Conservation (phyloP, 202 grass and related monocot genomes). For the Panicum hallii region DNA sequence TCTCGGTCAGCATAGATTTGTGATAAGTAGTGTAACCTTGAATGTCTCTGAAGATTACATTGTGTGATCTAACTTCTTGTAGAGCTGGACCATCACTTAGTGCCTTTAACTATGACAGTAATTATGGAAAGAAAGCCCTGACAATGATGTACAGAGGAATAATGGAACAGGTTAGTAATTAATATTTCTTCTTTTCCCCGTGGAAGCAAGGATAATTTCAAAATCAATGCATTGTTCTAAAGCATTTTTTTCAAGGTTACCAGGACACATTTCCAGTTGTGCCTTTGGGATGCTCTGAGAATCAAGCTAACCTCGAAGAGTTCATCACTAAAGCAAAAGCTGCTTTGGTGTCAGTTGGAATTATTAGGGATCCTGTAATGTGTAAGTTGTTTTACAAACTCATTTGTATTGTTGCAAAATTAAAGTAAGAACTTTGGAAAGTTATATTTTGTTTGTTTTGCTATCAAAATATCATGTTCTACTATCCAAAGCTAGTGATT, state of each 20-base stretch:
- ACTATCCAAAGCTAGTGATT: conserved; percentile 3
- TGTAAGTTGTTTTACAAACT: conserved; percentile 63
- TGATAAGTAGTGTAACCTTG: conserved; percentile 28
- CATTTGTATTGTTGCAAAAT: conserved; percentile 28
- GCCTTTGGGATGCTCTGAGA: conserved; percentile 84
- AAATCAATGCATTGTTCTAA: conserved; percentile 31
- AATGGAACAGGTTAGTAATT: conserved; percentile 76
- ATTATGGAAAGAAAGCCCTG: conserved; percentile 82
- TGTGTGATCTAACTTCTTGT: conserved; percentile 28
- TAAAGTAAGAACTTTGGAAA: not conserved
- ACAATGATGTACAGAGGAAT: conserved; percentile 90
- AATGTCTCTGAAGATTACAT: conserved; percentile 26
- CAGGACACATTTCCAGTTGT: conserved; percentile 72
- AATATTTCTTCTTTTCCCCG: not conserved
- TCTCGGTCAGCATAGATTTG: not conserved
- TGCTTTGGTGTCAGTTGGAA: conserved; percentile 91
- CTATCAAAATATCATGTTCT: conserved; percentile 13
- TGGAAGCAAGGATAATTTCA: not conserved
- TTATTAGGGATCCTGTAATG: conserved; percentile 72
- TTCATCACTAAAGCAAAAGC: conserved; percentile 82
- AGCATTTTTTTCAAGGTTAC: conserved; percentile 46
- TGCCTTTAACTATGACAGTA: conserved; percentile 94
- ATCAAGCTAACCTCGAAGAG: conserved; percentile 55
- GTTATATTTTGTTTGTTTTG: conserved; percentile 33
- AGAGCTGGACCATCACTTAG: conserved; percentile 87